Evolutionary conservation across 2,329 filamentous ascomycete species (phyloP), one percentile per base, ranked within the genome.

Genomic region (Penicillium palitans): DNA sequence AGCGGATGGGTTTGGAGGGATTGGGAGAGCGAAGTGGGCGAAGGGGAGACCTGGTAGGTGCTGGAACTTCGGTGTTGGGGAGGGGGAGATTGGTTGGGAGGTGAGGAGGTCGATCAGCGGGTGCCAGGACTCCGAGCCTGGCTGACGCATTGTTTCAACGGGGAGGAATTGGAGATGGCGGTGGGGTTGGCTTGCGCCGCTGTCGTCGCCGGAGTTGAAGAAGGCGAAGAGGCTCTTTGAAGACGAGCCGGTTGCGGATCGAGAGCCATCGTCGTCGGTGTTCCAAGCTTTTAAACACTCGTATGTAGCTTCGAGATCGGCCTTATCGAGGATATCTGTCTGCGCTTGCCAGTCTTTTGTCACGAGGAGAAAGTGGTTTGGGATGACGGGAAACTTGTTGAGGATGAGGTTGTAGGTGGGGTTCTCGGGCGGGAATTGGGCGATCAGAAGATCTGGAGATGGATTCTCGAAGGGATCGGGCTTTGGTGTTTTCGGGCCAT

Each of bases 321-420:
- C 70, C 56, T 68, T 69, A 29, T 79, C 78, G 7, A 81, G 65
- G 0, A 81, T 58, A 61, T 78, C 72, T 1, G 76, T 78, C 65
- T 81, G 79, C 6, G 72, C 62, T 45, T 76, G 75, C 68, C 74
- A 80, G 9, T 61, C 64, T 42, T 70, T 77, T 4, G 79, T 81
- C n/a, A 78, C 75, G 46, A 81, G 72, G 48, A 81, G 80, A 64
- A 80, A 81, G 62, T 81, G 79, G 54, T 80, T 75, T 7, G 72
- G 71, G 15, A 81, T 81, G 6, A 81, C 76, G 9, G 79, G 79
- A 60, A 73, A 81, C 62, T 81, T 81, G 62, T 81, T 81, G 55
- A 81, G 61, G 25, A 81, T 74, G 37, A 81, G 66, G 27, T 68
- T 66, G 65, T 80, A 74, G 2, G 72, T 71, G 5, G 75, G 72